Evolutionary conservation across 2,329 filamentous ascomycete species (phyloP), one percentile per base, ranked within the genome.

Genomic region (Arthroderma sp.): DNA sequence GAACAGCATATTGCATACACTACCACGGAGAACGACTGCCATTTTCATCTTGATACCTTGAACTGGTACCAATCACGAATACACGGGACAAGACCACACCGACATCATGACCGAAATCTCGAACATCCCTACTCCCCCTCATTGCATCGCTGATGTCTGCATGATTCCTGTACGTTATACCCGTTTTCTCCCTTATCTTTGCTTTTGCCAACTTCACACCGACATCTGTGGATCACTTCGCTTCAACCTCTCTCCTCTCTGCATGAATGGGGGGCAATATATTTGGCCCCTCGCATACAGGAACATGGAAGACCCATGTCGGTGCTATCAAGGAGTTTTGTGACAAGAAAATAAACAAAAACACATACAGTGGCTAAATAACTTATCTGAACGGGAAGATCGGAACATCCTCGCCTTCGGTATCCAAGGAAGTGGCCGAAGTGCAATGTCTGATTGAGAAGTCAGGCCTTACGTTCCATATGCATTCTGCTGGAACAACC

Each of bases 401-500:
- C 61, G 91, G 93, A 61, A 95, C 91, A 17, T 83, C 82, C 53
- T 84, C 74, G 41, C 79, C 82, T 55, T 90, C 87, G 1, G 86
- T 91, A 15, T 86, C 88, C 3, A 82, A 85, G 63, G 87, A 97
- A 69, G 84, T 98, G 31, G 91, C 91, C 35, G 84, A 87, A 61
- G 89, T 97, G 38, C 91, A 97, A 75, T 83, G 85, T 58, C 78
- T 97, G 37, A 79, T 98, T 65, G 83, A 86, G 71, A 83, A 81
- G 56, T 93, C 86, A 64, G 89, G 89, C 1, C 71, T 97, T 61
- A 84, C 82, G 62, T 91, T 91, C 69, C 84, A 81, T 51, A 93
- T 97, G 88, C 91, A 97, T 73, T 91, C 88, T 25, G 91, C 90
- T 1, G 93, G 91, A 11, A 96, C 91, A 0, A 97, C 91, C 0